phyloP scores from a whole-genome alignment of 169 alveolate species.

The Plasmodium cynomolgi region DNA sequence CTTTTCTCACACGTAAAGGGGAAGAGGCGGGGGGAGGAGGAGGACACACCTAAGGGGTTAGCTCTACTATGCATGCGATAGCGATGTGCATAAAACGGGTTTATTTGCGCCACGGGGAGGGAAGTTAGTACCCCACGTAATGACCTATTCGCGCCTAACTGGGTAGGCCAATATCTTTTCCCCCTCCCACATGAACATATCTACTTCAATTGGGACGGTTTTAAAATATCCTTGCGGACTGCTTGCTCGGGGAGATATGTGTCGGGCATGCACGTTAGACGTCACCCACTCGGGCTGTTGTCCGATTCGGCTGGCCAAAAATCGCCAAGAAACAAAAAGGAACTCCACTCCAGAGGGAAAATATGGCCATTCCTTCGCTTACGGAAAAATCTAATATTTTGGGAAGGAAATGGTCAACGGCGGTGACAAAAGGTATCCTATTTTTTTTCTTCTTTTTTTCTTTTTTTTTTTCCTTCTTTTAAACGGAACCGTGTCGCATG shows the following conservation, averaged over 20 bases:
- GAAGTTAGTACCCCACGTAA: background rate
- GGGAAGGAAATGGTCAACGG: background rate
- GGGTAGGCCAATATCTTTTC: background rate
- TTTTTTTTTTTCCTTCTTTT: background rate
- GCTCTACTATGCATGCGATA: background rate
- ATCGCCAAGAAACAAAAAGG: background rate
- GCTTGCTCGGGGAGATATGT: background rate
- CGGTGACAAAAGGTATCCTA: background rate
- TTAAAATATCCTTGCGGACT: background rate
- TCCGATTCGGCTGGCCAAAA: background rate
- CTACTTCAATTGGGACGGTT: background rate
- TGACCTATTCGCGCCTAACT: background rate
- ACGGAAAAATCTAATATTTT: no score
- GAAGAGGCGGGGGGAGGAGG: no score
- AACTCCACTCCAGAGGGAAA: background rate
- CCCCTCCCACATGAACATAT: background rate
- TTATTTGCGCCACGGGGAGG: background rate
- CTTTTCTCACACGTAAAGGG: background rate
- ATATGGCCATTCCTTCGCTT: background rate
- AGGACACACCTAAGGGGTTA: background rate
- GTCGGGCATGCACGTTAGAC: background rate
- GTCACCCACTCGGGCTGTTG: background rate
- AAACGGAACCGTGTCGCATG: background rate
- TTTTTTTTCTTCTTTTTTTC: background rate
- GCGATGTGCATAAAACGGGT: background rate